Conservation (phyloP, 768 basidiomycete genomes). For the Lanmaoa rubissima region DNA sequence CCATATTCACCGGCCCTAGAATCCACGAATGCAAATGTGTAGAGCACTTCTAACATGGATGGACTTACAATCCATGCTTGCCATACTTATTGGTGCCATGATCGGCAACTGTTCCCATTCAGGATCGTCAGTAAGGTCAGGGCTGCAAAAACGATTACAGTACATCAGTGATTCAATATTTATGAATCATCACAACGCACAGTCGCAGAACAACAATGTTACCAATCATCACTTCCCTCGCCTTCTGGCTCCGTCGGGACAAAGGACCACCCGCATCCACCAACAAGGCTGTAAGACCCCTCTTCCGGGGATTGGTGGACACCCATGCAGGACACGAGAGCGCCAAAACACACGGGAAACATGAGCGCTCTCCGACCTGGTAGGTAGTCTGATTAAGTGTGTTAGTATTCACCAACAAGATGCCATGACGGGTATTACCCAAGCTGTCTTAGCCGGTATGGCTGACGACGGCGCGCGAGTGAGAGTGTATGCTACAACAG, state of each 20-base stretch:
- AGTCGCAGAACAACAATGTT: constrained; percentile 48
- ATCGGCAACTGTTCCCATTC: constrained; percentile 51
- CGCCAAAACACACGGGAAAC: constrained; percentile 44
- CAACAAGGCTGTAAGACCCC: constrained; percentile 46
- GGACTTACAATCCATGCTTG: constrained; percentile 52
- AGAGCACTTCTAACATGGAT: neutral
- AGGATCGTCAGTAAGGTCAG: constrained; percentile 49
- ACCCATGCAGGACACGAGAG: constrained; percentile 41
- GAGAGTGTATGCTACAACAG: constrained; percentile 32
- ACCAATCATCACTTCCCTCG: constrained; percentile 47
- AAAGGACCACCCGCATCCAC: constrained; percentile 46
- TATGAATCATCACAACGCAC: constrained; percentile 33
- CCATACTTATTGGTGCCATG: constrained; percentile 39
- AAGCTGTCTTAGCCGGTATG: constrained; percentile 27
- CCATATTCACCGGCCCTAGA: constrained; percentile 57
- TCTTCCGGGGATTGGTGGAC: constrained; percentile 29
- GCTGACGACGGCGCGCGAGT: constrained; percentile 32
- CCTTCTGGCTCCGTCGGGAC: constrained; percentile 30
- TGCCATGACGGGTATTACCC: constrained; percentile 36
- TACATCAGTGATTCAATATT: neutral
- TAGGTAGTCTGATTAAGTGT: constrained; percentile 14
- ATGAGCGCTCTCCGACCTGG: constrained; percentile 38
- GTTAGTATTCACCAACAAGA: constrained; percentile 4
- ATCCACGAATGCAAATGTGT: neutral
- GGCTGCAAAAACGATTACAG: constrained; percentile 35